These are phyloP conservation scores for Erythrophleum ivorense DNA, from an alignment of 331 rosid genomes.

Conservation along the genomic window DNA sequence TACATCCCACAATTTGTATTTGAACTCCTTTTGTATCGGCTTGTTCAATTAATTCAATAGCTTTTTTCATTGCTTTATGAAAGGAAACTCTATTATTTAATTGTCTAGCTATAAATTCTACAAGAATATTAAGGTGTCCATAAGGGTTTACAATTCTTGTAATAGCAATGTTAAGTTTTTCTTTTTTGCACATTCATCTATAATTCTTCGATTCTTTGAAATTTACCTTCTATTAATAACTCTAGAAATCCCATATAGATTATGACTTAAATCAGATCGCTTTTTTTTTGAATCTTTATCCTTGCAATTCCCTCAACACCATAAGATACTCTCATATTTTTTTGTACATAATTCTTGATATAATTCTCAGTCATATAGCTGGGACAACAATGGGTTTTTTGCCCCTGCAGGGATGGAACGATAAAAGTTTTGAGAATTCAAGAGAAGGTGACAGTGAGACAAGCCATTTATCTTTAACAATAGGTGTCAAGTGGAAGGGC, in stretches of 20 bases:
- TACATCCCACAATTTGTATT: background rate
- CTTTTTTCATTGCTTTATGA: background rate
- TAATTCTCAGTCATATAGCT: too few relatives aligned
- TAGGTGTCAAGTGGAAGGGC: too few relatives aligned
- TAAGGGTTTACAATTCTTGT: background rate
- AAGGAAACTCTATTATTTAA: background rate
- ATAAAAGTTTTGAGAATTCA: too few relatives aligned
- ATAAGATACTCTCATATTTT: too few relatives aligned
- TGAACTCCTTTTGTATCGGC: background rate
- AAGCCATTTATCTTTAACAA: too few relatives aligned
- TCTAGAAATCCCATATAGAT: background rate
- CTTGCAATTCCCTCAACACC: too few relatives aligned
- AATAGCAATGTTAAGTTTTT: background rate
- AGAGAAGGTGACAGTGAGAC: too few relatives aligned
- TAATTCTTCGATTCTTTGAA: background rate
- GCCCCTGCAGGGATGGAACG: too few relatives aligned
- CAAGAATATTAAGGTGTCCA: background rate
- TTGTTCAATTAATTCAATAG: too few relatives aligned
- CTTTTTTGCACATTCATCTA: background rate
- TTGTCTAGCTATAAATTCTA: background rate
- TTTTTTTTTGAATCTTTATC: too few relatives aligned
- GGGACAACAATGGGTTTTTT: too few relatives aligned
- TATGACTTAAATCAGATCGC: background rate
- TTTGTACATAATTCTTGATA: too few relatives aligned
- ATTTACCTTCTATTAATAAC: background rate